A percentile compares a stretch with the other conserved stretches of the same genome.
These are phyloP conservation scores for Heterobasidion annosum DNA, from an alignment of 1,284 basidiomycete genomes.

Conservation along the genomic window DNA sequence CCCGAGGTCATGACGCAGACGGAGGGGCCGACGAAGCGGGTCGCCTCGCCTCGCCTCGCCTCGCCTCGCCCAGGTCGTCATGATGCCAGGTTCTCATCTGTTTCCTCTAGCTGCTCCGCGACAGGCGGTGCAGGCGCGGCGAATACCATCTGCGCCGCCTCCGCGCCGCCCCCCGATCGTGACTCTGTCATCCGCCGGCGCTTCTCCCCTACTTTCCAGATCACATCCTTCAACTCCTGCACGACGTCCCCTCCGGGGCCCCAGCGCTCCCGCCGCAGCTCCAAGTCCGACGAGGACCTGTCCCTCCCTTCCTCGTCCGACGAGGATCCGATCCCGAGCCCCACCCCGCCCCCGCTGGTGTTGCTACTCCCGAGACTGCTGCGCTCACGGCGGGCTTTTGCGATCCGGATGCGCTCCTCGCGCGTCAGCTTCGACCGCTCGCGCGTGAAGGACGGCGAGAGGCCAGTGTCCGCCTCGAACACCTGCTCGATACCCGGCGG, in stretches of 20 bases:
- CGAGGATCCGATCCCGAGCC: conserved; percentile 7
- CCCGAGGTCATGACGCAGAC: too few relatives aligned
- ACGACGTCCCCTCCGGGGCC: conserved; percentile 74
- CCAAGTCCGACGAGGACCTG: background rate
- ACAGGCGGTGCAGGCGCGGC: background rate
- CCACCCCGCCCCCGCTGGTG: conserved; percentile 14
- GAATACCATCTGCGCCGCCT: background rate
- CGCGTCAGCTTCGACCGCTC: conserved; percentile 56
- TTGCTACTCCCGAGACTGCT: conserved; percentile 27
- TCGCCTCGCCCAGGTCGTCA: background rate
- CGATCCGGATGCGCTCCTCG: conserved; percentile 61
- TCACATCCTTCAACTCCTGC: conserved; percentile 75
- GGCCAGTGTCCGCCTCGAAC: conserved; percentile 55
- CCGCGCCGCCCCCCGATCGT: background rate
- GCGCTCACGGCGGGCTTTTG: conserved; percentile 41
- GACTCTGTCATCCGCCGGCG: conserved; percentile 39
- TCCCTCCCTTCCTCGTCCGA: conserved; percentile 5
- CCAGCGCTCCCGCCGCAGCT: conserved; percentile 34
- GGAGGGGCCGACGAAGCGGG: too few relatives aligned
- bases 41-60: too few relatives aligned
- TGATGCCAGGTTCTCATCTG: background rate
- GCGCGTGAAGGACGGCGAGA: conserved; percentile 22
- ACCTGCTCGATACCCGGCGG: conserved; percentile 66
- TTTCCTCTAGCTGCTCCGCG: background rate
- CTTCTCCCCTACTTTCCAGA: conserved; percentile 72